A percentile compares a stretch with the other conserved stretches of the same genome.
Evolutionary conservation across 164 flowering plant genomes (phyloP).

Genomic region (Cinnamomum chago): DNA sequence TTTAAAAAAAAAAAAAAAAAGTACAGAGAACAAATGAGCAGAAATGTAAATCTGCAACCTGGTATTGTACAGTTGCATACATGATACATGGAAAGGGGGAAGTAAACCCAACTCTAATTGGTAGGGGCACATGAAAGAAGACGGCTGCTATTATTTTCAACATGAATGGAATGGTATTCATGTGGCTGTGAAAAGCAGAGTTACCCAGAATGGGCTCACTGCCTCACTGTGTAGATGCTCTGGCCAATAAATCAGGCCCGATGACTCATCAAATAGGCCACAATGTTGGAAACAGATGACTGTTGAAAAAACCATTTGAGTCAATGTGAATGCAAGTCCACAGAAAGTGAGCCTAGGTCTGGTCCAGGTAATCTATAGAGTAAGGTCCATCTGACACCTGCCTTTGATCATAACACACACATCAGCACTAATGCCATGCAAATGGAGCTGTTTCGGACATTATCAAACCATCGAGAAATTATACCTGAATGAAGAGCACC

Average conservation of each 20-base stretch:
- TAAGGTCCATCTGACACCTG: too few species aligned
- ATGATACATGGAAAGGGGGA: too few species aligned
- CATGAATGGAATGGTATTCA: neutral
- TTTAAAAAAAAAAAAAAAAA: too few species aligned
- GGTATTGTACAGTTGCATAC: too few species aligned
- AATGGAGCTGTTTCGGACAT: neutral
- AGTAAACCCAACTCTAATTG: neutral
- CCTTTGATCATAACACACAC: too few species aligned
- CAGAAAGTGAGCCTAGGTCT: too few species aligned
- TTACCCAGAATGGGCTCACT: neutral
- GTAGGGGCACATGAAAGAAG: neutral
- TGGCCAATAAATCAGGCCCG: neutral
- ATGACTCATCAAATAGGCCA: neutral
- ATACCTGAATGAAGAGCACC: slow-evolving; percentile 71
- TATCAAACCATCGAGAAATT: neutral
- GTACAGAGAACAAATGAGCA: too few species aligned
- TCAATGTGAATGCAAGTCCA: too few species aligned
- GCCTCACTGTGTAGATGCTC: neutral
- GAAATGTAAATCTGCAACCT: too few species aligned
- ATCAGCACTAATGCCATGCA: neutral
- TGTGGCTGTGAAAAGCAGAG: neutral
- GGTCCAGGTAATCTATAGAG: too few species aligned
- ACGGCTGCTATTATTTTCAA: neutral
- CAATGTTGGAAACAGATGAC: neutral
- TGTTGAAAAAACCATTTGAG: neutral